Evolutionary conservation across 306 rosid species (phyloP), one percentile per base, ranked within the genome.

Genomic region (Quercus mongolica): DNA sequence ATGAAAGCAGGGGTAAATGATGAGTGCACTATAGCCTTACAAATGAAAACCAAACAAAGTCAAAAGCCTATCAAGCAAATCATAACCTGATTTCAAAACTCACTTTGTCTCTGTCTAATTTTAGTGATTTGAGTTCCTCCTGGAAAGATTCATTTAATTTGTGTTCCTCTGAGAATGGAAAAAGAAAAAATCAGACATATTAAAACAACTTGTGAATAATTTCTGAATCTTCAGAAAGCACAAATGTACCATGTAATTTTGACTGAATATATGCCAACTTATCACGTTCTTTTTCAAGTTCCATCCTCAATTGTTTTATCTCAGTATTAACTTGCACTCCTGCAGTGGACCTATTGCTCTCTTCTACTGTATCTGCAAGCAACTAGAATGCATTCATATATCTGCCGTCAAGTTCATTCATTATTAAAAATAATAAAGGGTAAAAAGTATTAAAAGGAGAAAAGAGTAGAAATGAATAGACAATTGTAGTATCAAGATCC

Each of bases 331-430:
- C 87, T 59, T 80, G 87, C 78, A 30, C 82, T 46, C 83, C 89
- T 71, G 75, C 80, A 17, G 80, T 76, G 23, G 84, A 80, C 80
- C 92, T 70, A 80, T 69, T 82, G 74, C 83, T 90, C 79, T 84
- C 91, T 83, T 88, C 96, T 78, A 74, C 81, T 55, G 74, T 76
- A 92, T 91, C 96, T 81, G 92, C 96, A 86, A 85, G 91, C 97
- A 92, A 97, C 99, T 92, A 95, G 98, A 95, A 91, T 94, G 97
- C 93, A 92, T 95, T 92, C 97, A 95, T 85, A 95, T 74, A 90
- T 94, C 99, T 87, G 92, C 90, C 82, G 97, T 95, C 99, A 95
- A 92, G 94, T 90, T 92, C 90, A 87, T 83, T 87, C 94, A 92
- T 86, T 88, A 95, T 88, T 91, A 92, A 80, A 86, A 87, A 51